These are phyloP conservation scores for Bolboschoenus planiculmis DNA, from an alignment of 176 grass and related monocot genomes.

Conservation along the genomic window DNA sequence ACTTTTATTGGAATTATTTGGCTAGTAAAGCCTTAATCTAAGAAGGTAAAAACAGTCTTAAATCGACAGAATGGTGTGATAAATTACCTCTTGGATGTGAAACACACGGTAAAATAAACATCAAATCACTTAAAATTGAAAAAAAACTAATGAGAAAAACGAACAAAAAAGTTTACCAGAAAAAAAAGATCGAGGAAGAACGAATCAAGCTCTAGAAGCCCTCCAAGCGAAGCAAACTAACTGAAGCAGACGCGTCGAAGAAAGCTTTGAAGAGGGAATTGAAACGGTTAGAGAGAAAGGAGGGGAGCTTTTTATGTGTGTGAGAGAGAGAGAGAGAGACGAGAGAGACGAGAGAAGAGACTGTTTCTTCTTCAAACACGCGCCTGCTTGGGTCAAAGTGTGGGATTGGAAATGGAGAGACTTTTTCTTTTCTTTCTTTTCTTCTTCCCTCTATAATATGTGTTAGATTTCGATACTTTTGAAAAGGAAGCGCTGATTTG, in stretches of 20 bases:
- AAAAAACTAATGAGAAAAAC: neutral
- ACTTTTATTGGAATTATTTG: neutral
- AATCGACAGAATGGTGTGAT: too few relatives aligned
- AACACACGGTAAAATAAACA: neutral
- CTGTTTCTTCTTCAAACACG: conserved; percentile 5
- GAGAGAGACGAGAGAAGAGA: neutral
- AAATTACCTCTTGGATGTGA: neutral
- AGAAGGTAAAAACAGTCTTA: neutral
- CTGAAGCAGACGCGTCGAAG: conserved; percentile 6
- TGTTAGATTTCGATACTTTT: neutral
- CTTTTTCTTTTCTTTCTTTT: neutral
- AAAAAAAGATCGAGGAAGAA: neutral
- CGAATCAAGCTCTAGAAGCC: neutral
- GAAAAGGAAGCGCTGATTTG: neutral
- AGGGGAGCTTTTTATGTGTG: too few relatives aligned
- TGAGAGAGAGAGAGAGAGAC: neutral
- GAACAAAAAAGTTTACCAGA: neutral
- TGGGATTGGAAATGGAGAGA: neutral
- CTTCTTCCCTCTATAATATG: neutral
- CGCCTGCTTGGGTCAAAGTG: conserved; percentile 5
- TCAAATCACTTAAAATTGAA: neutral
- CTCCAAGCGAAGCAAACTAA: conserved; percentile 1
- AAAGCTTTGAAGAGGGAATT: neutral
- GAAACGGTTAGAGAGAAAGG: neutral
- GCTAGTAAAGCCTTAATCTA: neutral